phyloP scores from a whole-genome alignment of 495 filamentous ascomycete genomes.

The Podospora pseudopauciseta region DNA sequence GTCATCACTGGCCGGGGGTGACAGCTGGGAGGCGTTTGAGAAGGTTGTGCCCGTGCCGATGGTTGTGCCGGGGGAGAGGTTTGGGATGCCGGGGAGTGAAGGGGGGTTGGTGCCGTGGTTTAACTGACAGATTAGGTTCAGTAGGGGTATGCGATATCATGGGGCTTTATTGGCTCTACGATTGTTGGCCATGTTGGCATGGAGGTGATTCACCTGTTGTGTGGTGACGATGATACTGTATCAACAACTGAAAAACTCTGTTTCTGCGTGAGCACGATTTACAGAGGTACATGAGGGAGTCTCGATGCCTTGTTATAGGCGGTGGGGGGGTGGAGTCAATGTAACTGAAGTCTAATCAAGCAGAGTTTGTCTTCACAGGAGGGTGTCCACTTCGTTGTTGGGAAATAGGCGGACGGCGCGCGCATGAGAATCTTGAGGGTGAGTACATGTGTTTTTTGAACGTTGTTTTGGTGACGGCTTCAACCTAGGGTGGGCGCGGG shows the following conservation, averaged over 20 bases:
- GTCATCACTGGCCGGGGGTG: background rate
- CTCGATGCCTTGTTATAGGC: background rate
- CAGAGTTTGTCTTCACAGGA: background rate
- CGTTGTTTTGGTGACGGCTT: no score
- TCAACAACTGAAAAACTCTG: background rate
- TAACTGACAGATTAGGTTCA: no score
- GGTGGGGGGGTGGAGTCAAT: background rate
- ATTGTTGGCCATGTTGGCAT: background rate
- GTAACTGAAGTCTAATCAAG: background rate
- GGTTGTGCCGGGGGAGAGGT: conserved; percentile 27
- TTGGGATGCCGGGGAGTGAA: background rate
- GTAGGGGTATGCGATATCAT: background rate
- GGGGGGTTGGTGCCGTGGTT: background rate
- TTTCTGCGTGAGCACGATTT: background rate
- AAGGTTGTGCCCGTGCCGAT: conserved; percentile 68
- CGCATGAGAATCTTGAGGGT: no score
- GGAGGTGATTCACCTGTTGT: background rate
- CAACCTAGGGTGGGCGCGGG: no score
- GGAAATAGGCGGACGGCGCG: no score
- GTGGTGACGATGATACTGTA: background rate
- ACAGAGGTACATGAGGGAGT: background rate
- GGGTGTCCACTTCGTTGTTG: no score
- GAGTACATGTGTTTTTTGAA: no score
- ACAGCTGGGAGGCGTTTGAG: conserved; percentile 49
- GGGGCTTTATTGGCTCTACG: no score